These are phyloP conservation scores for Phanerodontia chrysosporium DNA, from an alignment of 768 basidiomycete genomes.

Conservation along the genomic window DNA sequence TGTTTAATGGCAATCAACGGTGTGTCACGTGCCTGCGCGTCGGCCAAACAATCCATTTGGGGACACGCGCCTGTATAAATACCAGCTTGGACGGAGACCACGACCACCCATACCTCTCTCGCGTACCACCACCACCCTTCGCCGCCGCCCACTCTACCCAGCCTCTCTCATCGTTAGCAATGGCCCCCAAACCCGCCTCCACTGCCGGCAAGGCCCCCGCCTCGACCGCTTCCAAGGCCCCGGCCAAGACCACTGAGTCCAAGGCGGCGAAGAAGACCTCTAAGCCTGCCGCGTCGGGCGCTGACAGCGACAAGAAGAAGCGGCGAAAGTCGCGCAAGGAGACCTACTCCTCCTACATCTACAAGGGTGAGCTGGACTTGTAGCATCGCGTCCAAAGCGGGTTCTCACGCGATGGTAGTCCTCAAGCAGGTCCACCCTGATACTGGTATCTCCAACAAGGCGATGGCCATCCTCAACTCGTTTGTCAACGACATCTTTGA, in stretches of 20 bases:
- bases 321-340: conserved; percentile 83
- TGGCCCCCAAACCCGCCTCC: conserved; percentile 75
- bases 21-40: conserved; percentile 24
- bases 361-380: conserved; percentile 58
- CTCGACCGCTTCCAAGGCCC: conserved; percentile 66
- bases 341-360: conserved; percentile 91
- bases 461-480: conserved; percentile 94
- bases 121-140: conserved; percentile 4
- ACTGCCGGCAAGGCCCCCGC: conserved; percentile 82
- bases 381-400: not conserved
- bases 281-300: conserved; percentile 55
- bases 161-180: conserved; percentile 25
- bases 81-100: conserved; percentile 6
- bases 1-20: conserved; percentile 24
- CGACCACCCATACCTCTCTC: conserved; percentile 16
- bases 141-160: conserved; percentile 9
- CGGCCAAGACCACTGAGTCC: conserved; percentile 53
- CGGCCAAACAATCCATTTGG: conserved; percentile 16
- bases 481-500: conserved; percentile 96
- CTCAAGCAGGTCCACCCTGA: conserved; percentile 98
- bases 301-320: conserved; percentile 80
- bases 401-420: conserved; percentile 42
- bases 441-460: conserved; percentile 99
- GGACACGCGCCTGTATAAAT: conserved; percentile 23
- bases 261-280: conserved; percentile 82